These are phyloP conservation scores for Homolaphlyctis polyrhiza DNA, from an alignment of 371 early-diverging fungal genomes.

Conservation along the genomic window DNA sequence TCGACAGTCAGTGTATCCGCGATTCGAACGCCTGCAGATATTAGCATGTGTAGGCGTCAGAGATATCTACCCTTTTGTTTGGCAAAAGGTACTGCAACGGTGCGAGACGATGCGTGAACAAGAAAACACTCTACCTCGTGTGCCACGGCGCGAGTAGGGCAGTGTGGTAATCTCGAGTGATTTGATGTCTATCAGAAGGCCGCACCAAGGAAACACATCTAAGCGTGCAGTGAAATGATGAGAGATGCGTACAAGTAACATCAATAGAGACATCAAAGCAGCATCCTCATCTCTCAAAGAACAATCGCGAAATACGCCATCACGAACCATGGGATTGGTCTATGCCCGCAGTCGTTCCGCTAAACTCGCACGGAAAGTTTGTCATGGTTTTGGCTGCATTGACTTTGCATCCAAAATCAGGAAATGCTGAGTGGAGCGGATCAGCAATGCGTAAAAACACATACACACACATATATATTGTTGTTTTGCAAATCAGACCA, in stretches of 20 bases:
- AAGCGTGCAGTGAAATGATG: too few species aligned
- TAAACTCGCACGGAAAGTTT: constrained; percentile 50
- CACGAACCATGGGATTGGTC: too few species aligned
- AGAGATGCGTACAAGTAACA: too few species aligned
- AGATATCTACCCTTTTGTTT: not conserved
- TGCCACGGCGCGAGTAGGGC: constrained; percentile 42
- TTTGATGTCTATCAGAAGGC: constrained; percentile 58
- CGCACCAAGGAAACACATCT: constrained; percentile 89
- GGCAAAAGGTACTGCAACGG: too few species aligned
- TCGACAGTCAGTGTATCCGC: constrained; percentile 40
- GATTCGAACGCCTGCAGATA: constrained; percentile 19
- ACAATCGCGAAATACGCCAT: too few species aligned
- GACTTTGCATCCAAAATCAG: constrained; percentile 56
- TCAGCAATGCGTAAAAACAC: not conserved
- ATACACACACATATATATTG: not conserved
- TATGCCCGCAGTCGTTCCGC: too few species aligned
- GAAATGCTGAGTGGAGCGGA: constrained; percentile 24
- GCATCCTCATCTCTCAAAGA: too few species aligned
- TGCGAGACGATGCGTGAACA: constrained; percentile 19
- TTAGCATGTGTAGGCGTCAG: not conserved
- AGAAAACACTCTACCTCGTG: not conserved
- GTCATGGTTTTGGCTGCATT: constrained; percentile 56
- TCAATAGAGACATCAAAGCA: too few species aligned
- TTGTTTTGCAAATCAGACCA: not conserved
- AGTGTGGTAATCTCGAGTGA: constrained; percentile 63